Percentiles rank a stretch among this genome's conserved stretches.
These are phyloP conservation scores for Aechmea fasciata DNA, from an alignment of 176 grass and related monocot genomes.

Conservation along the genomic window DNA sequence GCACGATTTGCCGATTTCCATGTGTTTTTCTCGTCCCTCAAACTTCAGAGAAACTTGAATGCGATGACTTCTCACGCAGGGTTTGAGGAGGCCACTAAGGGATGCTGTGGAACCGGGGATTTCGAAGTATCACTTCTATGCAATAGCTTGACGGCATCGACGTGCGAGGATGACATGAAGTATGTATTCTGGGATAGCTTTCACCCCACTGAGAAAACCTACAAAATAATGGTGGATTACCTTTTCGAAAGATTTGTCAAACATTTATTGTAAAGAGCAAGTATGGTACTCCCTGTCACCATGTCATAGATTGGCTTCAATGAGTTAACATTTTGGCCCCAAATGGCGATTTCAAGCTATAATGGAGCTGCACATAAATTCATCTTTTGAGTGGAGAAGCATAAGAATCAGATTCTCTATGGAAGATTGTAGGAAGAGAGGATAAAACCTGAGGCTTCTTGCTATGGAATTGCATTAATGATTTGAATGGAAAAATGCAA, in stretches of 20 bases:
- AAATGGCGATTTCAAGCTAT: too few relatives aligned
- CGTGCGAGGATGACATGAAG: conserved; percentile 27
- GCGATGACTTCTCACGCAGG: conserved; percentile 11
- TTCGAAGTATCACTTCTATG: conserved; percentile 30
- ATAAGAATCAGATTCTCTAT: too few relatives aligned
- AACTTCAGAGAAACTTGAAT: background rate
- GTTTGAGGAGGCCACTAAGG: conserved; percentile 26
- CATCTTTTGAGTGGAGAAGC: too few relatives aligned
- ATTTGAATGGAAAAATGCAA: too few relatives aligned
- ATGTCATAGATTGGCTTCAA: too few relatives aligned
- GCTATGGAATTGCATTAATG: too few relatives aligned
- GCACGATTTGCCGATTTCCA: background rate
- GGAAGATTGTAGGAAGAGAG: too few relatives aligned
- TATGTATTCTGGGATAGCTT: conserved; percentile 44
- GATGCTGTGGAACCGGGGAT: conserved; percentile 27
- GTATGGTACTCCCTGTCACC: background rate
- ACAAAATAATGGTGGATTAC: conserved; percentile 25
- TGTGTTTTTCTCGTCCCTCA: background rate
- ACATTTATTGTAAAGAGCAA: conserved; percentile 22
- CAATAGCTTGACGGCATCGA: conserved; percentile 32
- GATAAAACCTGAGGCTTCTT: too few relatives aligned
- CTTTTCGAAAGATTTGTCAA: conserved; percentile 31
- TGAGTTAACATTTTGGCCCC: too few relatives aligned
- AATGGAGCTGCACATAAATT: too few relatives aligned
- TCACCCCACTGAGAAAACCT: conserved; percentile 25